Evolutionary conservation across 257 asterid genomes (phyloP).

Genomic region (Fraxinus cuspidata): DNA sequence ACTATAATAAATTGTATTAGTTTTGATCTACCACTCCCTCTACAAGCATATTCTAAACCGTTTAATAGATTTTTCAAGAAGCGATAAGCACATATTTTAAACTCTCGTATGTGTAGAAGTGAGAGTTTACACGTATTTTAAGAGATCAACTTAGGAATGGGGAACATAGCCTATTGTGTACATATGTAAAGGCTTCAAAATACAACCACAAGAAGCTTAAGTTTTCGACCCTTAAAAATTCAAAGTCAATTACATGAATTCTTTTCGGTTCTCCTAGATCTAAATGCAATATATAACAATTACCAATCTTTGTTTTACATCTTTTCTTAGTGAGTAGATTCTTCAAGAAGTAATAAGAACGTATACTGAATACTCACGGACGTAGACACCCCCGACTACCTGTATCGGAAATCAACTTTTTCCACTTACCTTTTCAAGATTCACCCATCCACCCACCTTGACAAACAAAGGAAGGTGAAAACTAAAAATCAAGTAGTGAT

Average conservation of each 20-base stretch:
- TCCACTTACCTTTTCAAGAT: conserved; percentile 14
- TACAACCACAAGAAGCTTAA: no score
- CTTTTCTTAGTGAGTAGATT: not conserved
- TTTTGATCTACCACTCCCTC: not conserved
- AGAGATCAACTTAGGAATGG: not conserved
- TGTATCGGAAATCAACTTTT: not conserved
- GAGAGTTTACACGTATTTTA: not conserved
- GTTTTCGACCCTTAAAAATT: not conserved
- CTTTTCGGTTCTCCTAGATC: not conserved
- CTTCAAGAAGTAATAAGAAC: not conserved
- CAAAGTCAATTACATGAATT: not conserved
- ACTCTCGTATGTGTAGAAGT: not conserved
- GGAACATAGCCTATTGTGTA: not conserved
- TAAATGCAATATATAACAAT: no score
- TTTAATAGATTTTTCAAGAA: not conserved
- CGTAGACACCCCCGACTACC: not conserved
- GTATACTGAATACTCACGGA: not conserved
- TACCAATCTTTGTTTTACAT: no score
- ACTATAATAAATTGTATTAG: not conserved
- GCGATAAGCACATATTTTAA: not conserved
- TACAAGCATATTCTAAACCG: not conserved
- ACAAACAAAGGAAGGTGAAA: conserved; percentile 38
- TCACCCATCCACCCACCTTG: conserved; percentile 37
- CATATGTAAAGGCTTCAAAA: no score
- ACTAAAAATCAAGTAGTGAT: conserved; percentile 29